Base-by-base conservation (phyloP, 305 asterid genomes). In the Fraxinus ornus region DNA sequence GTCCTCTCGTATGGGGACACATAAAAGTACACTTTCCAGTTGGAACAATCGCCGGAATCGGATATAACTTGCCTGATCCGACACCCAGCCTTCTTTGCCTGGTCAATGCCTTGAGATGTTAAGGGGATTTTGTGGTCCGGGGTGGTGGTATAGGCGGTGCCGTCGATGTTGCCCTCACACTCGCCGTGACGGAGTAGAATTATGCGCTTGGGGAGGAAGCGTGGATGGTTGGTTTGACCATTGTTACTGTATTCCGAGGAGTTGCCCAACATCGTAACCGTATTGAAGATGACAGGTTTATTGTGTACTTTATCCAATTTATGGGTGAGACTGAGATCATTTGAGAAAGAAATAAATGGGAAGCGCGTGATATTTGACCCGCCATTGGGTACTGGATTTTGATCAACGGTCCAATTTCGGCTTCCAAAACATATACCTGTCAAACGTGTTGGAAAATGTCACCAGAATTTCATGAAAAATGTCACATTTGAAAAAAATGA, bases 141-240 rank as follows among this genome's bases (percentile, higher is more conserved):
- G 13, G 87, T 92, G 41, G 87, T 85, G 80, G 87, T 75, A 80
- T 88, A 89, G 62, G 94, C 88, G 2, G 81, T 60, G 2, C 85
- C 94, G 73, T 94, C 92, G 3, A 84, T 82, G 85, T 94, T 94
- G 2, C 91, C 97, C 47, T 85, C 90, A 87, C 93, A 86, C 88
- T 94, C 93, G 75, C 98, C 98, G 80, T 94, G 98, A 7, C 98
- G 97, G 52, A 94, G 88, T 5, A 94, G 91, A 52, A 94, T 91
- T 79, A 94, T 93, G 76, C 98, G 96, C 88, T 90, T 94, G 3
- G 98, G 98, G 7, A 93, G 87, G 79, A 66, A 66, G 17, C 74
- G 17, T 10, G 7, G 74, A 28, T 66, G 35, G n/a, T 66, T 6
- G 2, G 35, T 10, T 26, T 26, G 74, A 10, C 21, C 74, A 66